phyloP scores from a whole-genome alignment of 163 green algal genomes.

The Chlamydomonas reinhardtii region DNA sequence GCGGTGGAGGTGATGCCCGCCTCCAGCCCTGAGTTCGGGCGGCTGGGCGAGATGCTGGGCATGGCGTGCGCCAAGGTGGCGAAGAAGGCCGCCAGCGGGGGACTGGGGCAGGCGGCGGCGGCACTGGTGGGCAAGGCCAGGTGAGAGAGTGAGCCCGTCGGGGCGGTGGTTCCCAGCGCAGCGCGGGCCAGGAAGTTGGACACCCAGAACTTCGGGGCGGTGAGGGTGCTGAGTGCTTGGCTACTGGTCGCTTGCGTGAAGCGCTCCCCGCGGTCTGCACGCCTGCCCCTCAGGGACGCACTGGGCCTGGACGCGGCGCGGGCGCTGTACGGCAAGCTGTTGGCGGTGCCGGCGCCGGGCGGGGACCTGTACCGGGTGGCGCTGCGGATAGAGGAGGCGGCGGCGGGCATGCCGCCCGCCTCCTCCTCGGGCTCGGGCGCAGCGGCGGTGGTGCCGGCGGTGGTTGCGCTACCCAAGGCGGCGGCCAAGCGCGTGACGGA shows the following conservation, averaged over 20 bases:
- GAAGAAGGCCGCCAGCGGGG: neutral
- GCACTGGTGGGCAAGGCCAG: conserved; percentile 43
- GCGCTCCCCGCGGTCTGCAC: too few species aligned
- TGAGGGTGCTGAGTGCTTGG: too few species aligned
- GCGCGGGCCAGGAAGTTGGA: too few species aligned
- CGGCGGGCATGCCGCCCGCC: neutral
- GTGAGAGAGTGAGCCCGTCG: neutral
- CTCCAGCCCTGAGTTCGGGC: neutral
- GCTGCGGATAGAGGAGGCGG: conserved; percentile 69
- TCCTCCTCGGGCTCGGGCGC: neutral
- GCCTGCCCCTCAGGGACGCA: conserved; percentile 43
- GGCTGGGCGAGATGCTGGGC: conserved; percentile 25
- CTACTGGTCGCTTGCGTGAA: too few species aligned
- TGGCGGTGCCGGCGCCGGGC: conserved; percentile 71
- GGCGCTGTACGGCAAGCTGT: conserved; percentile 64
- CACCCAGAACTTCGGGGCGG: too few species aligned
- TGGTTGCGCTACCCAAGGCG: neutral
- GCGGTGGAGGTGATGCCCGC: conserved; percentile 19
- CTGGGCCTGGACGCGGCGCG: conserved; percentile 66
- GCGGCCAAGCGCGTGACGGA: neutral
- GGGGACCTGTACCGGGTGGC: conserved; percentile 71
- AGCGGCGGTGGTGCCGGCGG: neutral
- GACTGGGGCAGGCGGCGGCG: conserved; percentile 12
- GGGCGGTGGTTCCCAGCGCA: too few species aligned
- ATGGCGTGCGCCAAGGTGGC: conserved; percentile 32